Evolutionary conservation across 2,329 filamentous ascomycete genomes (phyloP).

Genomic region (Decorospora gaudefroyi): DNA sequence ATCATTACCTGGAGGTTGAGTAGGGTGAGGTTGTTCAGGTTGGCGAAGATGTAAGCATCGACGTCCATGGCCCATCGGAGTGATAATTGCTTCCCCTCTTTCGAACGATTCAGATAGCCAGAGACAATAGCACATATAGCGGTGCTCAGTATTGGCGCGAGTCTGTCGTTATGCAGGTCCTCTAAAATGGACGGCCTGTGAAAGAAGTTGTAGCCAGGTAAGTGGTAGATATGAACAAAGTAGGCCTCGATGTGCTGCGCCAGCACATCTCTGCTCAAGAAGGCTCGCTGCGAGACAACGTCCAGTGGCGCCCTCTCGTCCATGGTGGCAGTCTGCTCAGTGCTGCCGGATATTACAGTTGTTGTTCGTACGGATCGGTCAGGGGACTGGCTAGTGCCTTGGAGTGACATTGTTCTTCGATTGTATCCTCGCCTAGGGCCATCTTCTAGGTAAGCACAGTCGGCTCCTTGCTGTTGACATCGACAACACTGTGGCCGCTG

Average conservation of each 20-base stretch:
- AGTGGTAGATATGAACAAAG: background rate
- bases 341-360: background rate
- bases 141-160: background rate
- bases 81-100: background rate
- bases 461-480: background rate
- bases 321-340: background rate
- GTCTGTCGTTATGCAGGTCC: background rate
- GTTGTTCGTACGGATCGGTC: background rate
- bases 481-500: background rate
- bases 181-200: background rate
- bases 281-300: background rate
- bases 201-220: background rate
- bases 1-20: background rate
- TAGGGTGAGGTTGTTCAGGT: background rate
- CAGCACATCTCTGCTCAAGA: background rate
- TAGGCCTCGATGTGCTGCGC: background rate
- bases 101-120: background rate
- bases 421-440: no score
- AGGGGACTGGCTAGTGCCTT: background rate
- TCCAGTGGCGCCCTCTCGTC: background rate
- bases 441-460: background rate
- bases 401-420: no score
- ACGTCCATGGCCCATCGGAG: background rate
- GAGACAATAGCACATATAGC: background rate
- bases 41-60: background rate